phyloP scores from a whole-genome alignment of 1,284 basidiomycete genomes.

The Cryptococcus wingfieldii region DNA sequence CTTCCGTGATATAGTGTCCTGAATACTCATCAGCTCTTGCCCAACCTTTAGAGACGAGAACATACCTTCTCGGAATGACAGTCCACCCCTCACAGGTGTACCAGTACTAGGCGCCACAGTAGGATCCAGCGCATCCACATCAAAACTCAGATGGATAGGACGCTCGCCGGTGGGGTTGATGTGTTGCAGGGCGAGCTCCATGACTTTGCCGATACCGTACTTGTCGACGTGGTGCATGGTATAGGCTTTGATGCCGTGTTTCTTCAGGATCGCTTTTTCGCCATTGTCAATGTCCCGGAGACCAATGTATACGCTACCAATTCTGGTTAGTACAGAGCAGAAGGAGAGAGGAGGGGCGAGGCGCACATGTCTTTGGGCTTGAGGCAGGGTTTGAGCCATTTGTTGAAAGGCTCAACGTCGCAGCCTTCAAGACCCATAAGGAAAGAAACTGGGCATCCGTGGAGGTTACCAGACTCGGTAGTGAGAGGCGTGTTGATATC shows the following conservation, averaged over 20 bases:
- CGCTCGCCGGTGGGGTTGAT: constrained; percentile 77
- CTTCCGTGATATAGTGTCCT: constrained; percentile 78
- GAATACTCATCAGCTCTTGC: not conserved
- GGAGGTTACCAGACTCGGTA: constrained; percentile 88
- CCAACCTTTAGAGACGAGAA: not conserved
- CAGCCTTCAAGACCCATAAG: constrained; percentile 67
- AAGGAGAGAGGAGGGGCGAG: not conserved
- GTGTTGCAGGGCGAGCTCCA: constrained; percentile 92
- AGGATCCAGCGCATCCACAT: constrained; percentile 93
- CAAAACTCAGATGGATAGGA: constrained; percentile 94
- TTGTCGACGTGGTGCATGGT: constrained; percentile 98
- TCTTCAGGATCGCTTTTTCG: constrained; percentile 81
- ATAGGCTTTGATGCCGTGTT: constrained; percentile 87
- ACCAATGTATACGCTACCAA: constrained; percentile 68
- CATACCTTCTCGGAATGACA: constrained; percentile 95
- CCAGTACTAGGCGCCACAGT: constrained; percentile 76
- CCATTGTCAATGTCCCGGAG: constrained; percentile 87
- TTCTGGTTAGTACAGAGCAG: not conserved
- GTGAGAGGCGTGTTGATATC: constrained; percentile 91
- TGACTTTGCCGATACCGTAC: constrained; percentile 90
- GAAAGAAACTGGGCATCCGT: constrained; percentile 98
- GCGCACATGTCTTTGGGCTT: constrained; percentile 57
- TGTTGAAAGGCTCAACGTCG: constrained; percentile 57
- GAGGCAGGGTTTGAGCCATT: constrained; percentile 74
- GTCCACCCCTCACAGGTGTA: constrained; percentile 76